Conservation (phyloP, 2,329 filamentous ascomycete genomes). For the Cephalotrichum gorgonifer region DNA sequence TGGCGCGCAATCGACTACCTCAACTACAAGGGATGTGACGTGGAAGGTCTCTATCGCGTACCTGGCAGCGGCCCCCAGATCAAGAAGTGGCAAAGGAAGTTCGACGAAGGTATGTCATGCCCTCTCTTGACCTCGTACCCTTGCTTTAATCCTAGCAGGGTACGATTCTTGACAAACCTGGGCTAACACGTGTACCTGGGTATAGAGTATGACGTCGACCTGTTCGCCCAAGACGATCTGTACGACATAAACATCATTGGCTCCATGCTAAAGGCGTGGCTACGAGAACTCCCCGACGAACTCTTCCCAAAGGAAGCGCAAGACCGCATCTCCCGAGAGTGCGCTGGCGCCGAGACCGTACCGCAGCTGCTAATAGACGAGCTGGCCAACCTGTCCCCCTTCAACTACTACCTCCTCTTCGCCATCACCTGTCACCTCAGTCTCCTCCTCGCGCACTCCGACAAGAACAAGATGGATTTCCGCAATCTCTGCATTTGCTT, state of each 20-base stretch:
- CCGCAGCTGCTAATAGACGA: constrained; percentile 84
- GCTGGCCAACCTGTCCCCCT: constrained; percentile 85
- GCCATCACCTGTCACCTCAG: constrained; percentile 95
- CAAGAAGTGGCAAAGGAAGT: constrained; percentile 85
- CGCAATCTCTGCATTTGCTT: constrained; percentile 94
- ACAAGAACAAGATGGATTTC: constrained; percentile 98
- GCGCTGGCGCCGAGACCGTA: constrained; percentile 66
- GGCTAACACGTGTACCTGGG: not conserved
- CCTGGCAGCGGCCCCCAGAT: constrained; percentile 85
- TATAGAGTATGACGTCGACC: constrained; percentile 73
- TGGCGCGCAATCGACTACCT: constrained; percentile 95
- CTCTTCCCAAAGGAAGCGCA: constrained; percentile 81
- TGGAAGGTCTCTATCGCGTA: constrained; percentile 86
- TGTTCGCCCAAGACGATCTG: constrained; percentile 77
- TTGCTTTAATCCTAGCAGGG: not conserved
- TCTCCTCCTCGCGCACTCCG: constrained; percentile 78
- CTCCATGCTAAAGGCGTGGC: constrained; percentile 93
- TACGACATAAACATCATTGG: constrained; percentile 96
- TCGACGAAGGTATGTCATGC: constrained; percentile 60
- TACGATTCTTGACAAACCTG: not conserved
- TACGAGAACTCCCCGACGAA: constrained; percentile 88
- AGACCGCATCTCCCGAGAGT: constrained; percentile 69
- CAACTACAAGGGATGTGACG: constrained; percentile 88
- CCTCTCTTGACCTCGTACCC: not conserved
- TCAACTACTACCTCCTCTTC: constrained; percentile 96